Conservation (phyloP, 495 filamentous ascomycete species). For the Annulohypoxylon nitens region DNA sequence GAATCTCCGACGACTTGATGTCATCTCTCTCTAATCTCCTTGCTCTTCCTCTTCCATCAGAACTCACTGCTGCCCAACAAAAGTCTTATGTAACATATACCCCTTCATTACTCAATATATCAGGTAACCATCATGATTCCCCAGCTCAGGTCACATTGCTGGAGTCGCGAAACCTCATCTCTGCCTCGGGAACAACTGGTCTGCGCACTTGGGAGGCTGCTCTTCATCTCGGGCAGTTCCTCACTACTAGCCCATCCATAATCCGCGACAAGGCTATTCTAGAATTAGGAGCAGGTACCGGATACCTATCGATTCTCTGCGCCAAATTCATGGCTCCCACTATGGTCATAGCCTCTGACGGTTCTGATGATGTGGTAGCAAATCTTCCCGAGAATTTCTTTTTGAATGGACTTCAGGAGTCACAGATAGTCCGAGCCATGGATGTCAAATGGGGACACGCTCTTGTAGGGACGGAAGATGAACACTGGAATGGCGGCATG, state of each 20-base stretch:
- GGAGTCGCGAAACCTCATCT: slow-evolving; percentile 81
- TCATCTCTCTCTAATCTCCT: slow-evolving; percentile 70
- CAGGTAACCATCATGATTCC: not conserved
- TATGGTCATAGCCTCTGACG: slow-evolving; percentile 81
- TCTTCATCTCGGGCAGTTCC: slow-evolving; percentile 83
- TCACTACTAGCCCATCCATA: slow-evolving; percentile 57
- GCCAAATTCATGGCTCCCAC: slow-evolving; percentile 76
- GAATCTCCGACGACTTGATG: slow-evolving; percentile 81
- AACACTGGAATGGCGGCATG: slow-evolving; percentile 58
- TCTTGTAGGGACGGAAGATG: slow-evolving; percentile 60
- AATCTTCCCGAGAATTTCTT: slow-evolving; percentile 74
- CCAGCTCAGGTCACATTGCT: slow-evolving; percentile 64
- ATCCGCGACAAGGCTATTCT: slow-evolving; percentile 73
- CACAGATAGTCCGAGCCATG: slow-evolving; percentile 57
- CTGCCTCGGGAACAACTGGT: slow-evolving; percentile 83
- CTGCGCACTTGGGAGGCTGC: slow-evolving; percentile 95
- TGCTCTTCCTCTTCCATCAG: slow-evolving; percentile 68
- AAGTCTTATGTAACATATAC: slow-evolving; percentile 82
- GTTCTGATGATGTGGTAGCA: slow-evolving; percentile 78
- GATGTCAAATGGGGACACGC: slow-evolving; percentile 73
- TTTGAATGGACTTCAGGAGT: slow-evolving; percentile 71
- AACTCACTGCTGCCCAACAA: slow-evolving; percentile 75
- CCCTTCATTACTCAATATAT: slow-evolving; percentile 53
- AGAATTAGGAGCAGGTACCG: slow-evolving; percentile 92
- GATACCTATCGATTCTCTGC: slow-evolving; percentile 85